phyloP scores from a whole-genome alignment of 306 rosid species.

The Purshia tridentata region DNA sequence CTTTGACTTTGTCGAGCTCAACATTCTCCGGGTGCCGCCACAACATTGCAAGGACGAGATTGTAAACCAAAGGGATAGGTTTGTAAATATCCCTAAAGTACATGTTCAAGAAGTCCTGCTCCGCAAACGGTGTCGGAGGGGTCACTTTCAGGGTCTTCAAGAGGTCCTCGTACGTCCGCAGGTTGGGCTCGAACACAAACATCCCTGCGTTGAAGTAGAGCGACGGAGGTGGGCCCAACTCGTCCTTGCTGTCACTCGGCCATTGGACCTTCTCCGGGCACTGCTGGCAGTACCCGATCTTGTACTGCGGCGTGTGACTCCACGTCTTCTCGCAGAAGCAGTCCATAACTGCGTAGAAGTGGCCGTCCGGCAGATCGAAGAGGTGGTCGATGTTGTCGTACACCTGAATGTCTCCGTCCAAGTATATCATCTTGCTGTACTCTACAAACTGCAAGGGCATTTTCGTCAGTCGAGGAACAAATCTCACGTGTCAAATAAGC shows the following conservation, averaged over 20 bases:
- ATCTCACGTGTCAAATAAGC: too few species aligned
- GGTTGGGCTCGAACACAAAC: constrained; percentile 64
- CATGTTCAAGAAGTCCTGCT: constrained; percentile 76
- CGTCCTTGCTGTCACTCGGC: constrained; percentile 25
- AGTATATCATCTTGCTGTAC: constrained; percentile 62
- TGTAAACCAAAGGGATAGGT: constrained; percentile 53
- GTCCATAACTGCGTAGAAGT: constrained; percentile 73
- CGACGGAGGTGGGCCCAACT: constrained; percentile 55
- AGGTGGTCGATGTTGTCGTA: constrained; percentile 66
- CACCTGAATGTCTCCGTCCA: constrained; percentile 78
- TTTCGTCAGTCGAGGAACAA: not conserved
- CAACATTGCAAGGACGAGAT: constrained; percentile 69
- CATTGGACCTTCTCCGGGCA: constrained; percentile 61
- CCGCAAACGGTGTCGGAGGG: constrained; percentile 70
- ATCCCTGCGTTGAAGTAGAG: constrained; percentile 86
- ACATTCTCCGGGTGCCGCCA: constrained; percentile 86
- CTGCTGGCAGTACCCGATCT: constrained; percentile 72
- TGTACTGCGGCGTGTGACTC: constrained; percentile 65
- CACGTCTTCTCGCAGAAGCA: constrained; percentile 85
- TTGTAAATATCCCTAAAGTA: constrained; percentile 53
- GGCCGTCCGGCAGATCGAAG: constrained; percentile 52
- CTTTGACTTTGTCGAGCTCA: constrained; percentile 49
- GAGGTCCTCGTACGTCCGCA: constrained; percentile 44
- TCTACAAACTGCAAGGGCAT: constrained; percentile 59
- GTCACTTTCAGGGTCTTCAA: constrained; percentile 39